phyloP scores from a whole-genome alignment of 352 stramenopile genomes.

The Blastocystis sp. region DNA sequence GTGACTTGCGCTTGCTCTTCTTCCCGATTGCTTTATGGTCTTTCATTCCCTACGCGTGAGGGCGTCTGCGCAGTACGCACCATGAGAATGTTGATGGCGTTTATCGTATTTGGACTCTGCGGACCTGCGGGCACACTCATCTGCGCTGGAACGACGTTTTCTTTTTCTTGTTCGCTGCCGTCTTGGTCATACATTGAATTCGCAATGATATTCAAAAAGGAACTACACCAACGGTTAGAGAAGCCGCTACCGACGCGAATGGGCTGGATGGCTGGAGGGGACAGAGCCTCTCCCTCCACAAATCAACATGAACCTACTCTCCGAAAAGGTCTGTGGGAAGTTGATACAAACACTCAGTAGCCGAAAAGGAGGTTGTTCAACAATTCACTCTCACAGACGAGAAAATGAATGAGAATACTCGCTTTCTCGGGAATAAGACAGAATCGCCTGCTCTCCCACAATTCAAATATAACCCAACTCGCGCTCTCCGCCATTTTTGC shows the following conservation, averaged over 20 bases:
- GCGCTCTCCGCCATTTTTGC: too few relatives aligned
- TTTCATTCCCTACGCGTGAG: constrained; percentile 33
- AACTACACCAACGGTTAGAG: background rate
- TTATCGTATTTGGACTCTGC: constrained; percentile 23
- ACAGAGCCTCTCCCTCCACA: background rate
- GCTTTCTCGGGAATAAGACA: background rate
- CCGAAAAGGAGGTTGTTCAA: background rate
- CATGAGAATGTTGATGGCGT: constrained; percentile 40
- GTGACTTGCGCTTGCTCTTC: background rate
- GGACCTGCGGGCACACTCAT: background rate
- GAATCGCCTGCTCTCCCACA: background rate
- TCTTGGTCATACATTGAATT: background rate
- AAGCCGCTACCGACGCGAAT: background rate
- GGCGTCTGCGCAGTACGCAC: background rate
- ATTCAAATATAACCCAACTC: too few relatives aligned
- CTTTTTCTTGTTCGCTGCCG: constrained; percentile 1
- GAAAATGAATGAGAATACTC: constrained; percentile 12
- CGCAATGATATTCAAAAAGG: background rate
- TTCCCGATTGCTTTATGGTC: constrained; percentile 28
- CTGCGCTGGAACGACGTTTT: background rate
- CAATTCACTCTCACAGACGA: background rate
- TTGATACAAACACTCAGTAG: background rate
- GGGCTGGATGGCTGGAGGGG: background rate
- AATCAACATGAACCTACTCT: background rate
- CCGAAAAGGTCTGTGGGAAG: background rate